Evolutionary conservation across 495 filamentous ascomycete genomes (phyloP).

Genomic region (Penicillium daleae): DNA sequence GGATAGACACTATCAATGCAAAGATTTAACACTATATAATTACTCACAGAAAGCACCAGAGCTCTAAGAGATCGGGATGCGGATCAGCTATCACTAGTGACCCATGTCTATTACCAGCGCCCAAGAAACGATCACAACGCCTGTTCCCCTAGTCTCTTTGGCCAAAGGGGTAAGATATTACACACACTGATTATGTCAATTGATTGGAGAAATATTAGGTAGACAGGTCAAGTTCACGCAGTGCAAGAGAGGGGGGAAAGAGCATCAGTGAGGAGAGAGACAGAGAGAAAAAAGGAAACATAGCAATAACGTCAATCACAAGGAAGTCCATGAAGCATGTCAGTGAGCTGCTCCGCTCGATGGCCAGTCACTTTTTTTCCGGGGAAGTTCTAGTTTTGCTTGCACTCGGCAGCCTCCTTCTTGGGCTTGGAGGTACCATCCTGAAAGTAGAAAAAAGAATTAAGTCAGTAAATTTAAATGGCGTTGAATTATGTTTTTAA

Average conservation of each 20-base stretch:
- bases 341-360: conserved; percentile 20
- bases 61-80: neutral
- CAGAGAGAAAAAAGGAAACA: conserved; percentile 26
- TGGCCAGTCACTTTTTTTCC: conserved; percentile 13
- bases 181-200: conserved; percentile 38
- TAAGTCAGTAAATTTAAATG: conserved; percentile 31
- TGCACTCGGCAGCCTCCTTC: conserved; percentile 99
- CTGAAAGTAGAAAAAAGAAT: conserved; percentile 48
- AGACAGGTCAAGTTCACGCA: conserved; percentile 36
- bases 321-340: conserved; percentile 32
- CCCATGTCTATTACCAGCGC: conserved; percentile 10
- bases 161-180: conserved; percentile 17
- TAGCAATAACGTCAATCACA: conserved; percentile 36
- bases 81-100: conserved; percentile 4
- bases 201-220: conserved; percentile 38
- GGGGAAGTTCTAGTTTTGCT: conserved; percentile 77
- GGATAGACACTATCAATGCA: neutral
- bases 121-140: conserved; percentile 6
- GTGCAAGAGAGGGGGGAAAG: conserved; percentile 28
- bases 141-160: conserved; percentile 1
- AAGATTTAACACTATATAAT: neutral
- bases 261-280: conserved; percentile 23
- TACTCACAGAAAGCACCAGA: neutral
- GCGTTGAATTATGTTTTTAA: neutral
- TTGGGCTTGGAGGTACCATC: conserved; percentile 96